These are phyloP conservation scores for Xerocomellus intermedius DNA, from an alignment of 768 basidiomycete genomes.

Conservation along the genomic window DNA sequence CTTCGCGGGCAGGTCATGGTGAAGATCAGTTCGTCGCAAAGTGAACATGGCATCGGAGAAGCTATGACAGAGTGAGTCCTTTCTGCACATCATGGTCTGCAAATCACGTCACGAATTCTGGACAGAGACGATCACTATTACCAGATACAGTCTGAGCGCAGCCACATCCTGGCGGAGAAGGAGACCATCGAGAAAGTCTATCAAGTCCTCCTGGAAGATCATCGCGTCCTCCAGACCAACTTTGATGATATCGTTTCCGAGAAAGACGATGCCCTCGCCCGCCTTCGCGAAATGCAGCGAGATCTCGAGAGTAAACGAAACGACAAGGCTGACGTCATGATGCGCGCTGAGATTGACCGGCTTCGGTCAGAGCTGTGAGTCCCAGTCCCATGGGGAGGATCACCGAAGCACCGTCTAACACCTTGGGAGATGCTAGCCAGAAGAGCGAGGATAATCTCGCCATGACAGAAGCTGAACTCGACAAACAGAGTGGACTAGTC, in stretches of 20 bases:
- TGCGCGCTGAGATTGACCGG: conserved; percentile 80
- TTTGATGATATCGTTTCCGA: conserved; percentile 77
- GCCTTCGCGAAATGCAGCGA: conserved; percentile 57
- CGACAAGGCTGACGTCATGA: conserved; percentile 73
- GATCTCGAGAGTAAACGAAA: conserved; percentile 60
- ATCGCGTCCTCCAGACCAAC: conserved; percentile 68
- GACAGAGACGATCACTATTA: conserved; percentile 87
- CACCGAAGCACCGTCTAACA: conserved; percentile 21
- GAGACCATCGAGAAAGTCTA: conserved; percentile 84
- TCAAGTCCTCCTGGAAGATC: conserved; percentile 71
- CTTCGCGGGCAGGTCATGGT: conserved; percentile 60
- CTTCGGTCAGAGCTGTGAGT: conserved; percentile 83
- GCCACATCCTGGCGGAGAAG: conserved; percentile 77
- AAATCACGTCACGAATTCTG: conserved; percentile 8
- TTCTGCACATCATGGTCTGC: conserved; percentile 1
- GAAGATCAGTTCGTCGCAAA: conserved; percentile 57
- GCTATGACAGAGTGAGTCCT: conserved; percentile 76
- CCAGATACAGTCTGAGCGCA: conserved; percentile 76
- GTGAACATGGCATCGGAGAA: conserved; percentile 50
- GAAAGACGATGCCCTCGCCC: conserved; percentile 69
- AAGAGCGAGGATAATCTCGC: conserved; percentile 93
- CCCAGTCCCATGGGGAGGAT: neutral
- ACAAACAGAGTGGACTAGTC: conserved; percentile 68
- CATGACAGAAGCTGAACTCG: conserved; percentile 77
- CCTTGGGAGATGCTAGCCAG: conserved; percentile 55